Conservation (phyloP, 805 yeast genomes). For the Phaffomyces thermotolerans region DNA sequence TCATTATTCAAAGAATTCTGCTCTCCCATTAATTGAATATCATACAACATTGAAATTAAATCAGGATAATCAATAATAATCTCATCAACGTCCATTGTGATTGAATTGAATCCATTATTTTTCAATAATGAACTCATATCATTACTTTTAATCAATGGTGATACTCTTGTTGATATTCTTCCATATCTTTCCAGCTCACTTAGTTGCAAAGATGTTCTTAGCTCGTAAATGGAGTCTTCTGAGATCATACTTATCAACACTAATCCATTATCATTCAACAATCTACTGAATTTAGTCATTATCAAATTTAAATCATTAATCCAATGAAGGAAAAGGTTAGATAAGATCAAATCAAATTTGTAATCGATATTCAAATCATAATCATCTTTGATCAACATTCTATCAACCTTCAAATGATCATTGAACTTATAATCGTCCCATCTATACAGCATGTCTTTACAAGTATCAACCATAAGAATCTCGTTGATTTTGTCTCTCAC, state of each 20-base stretch:
- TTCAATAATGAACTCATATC: conserved; percentile 71
- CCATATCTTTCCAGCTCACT: conserved; percentile 79
- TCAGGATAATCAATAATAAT: conserved; percentile 75
- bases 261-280: conserved; percentile 73
- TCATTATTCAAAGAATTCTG: conserved; percentile 53
- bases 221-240: conserved; percentile 79
- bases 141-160: conserved; percentile 72
- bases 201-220: conserved; percentile 70
- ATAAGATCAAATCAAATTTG: conserved; percentile 59
- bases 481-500: conserved; percentile 47
- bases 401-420: conserved; percentile 35
- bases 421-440: conserved; percentile 38
- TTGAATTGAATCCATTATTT: conserved; percentile 69
- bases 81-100: conserved; percentile 81
- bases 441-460: conserved; percentile 43
- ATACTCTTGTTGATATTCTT: conserved; percentile 72
- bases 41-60: conserved; percentile 56
- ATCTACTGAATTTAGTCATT: conserved; percentile 48
- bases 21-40: conserved; percentile 79
- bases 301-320: conserved; percentile 50
- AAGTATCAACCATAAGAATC: conserved; percentile 61
- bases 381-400: conserved; percentile 67
- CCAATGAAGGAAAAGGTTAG: conserved; percentile 77
- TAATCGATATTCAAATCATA: conserved; percentile 34
- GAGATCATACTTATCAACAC: conserved; percentile 78